Evolutionary conservation across 345 rosid species (phyloP).

Genomic region (Stellera chamaejasme): DNA sequence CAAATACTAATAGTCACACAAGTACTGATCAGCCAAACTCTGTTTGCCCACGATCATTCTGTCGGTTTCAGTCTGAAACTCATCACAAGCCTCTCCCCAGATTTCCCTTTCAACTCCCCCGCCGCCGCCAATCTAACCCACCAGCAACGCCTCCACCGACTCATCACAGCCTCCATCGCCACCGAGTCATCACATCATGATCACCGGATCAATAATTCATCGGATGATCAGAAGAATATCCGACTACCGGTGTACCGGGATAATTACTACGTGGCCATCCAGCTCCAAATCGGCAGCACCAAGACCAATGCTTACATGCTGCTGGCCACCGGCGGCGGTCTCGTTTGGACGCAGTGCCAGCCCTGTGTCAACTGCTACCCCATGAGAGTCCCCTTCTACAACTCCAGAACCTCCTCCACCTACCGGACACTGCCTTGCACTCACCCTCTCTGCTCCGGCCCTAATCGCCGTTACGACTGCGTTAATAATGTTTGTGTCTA

Average conservation of each 20-base stretch:
- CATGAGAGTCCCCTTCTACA: constrained; percentile 5
- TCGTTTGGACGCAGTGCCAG: constrained; percentile 19
- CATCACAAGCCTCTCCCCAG: constrained; percentile 17
- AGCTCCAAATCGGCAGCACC: constrained; percentile 9
- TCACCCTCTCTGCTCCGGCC: constrained; percentile 8
- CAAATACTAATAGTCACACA: too few species aligned
- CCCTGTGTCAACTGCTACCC: constrained; percentile 19
- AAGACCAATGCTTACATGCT: background rate
- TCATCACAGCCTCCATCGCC: background rate
- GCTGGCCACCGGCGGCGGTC: constrained; percentile 11
- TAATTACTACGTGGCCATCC: background rate
- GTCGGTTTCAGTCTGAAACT: constrained; percentile 13
- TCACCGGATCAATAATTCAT: background rate
- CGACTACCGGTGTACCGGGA: background rate
- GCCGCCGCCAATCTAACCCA: constrained; percentile 13
- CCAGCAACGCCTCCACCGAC: constrained; percentile 7
- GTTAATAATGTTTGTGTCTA: constrained; percentile 8
- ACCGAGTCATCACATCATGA: background rate
- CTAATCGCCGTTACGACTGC: background rate
- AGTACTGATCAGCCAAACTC: too few species aligned
- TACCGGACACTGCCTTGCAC: constrained; percentile 11
- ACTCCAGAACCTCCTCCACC: constrained; percentile 1
- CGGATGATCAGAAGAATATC: background rate
- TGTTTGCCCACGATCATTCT: background rate
- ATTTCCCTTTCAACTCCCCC: constrained; percentile 15